Evolutionary conservation across 2,329 filamentous ascomycete genomes (phyloP).

Genomic region (Metarhizium anisopliae): DNA sequence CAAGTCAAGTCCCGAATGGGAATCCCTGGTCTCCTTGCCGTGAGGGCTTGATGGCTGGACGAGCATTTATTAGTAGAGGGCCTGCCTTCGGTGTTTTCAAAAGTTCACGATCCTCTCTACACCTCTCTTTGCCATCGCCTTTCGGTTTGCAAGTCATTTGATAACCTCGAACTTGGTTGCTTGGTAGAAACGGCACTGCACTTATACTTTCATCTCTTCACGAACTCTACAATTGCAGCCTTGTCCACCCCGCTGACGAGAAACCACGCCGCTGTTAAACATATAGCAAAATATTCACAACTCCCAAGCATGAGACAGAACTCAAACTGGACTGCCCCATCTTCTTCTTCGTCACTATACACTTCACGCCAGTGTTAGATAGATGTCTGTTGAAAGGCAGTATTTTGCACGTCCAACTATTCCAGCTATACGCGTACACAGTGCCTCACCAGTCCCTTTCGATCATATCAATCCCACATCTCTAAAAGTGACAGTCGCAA

Average conservation of each 20-base stretch:
- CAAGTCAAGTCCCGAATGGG: conserved; percentile 7
- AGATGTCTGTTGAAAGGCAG: conserved; percentile 15
- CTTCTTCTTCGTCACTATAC: neutral
- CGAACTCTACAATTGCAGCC: neutral
- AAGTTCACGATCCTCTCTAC: neutral
- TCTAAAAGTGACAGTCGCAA: conserved; percentile 1
- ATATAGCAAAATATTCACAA: neutral
- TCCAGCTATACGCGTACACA: conserved; percentile 13
- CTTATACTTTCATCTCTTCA: neutral
- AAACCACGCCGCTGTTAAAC: neutral
- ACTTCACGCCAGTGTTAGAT: conserved; percentile 12
- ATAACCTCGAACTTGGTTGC: neutral
- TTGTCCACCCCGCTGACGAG: neutral
- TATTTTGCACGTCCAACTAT: conserved; percentile 15
- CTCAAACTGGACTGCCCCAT: neutral
- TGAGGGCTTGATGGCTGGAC: neutral
- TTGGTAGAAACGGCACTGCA: neutral
- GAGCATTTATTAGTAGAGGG: conserved; percentile 7
- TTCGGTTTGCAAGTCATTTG: neutral
- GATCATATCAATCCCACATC: conserved; percentile 2
- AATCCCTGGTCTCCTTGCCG: neutral
- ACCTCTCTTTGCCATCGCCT: neutral
- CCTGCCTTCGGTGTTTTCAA: neutral
- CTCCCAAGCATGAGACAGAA: neutral
- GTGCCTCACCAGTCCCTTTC: conserved; percentile 15